A percentile compares a stretch with the other conserved stretches of the same genome.
Evolutionary conservation across 2,329 filamentous ascomycete genomes (phyloP).

Genomic region (Curvularia eragrostidis): DNA sequence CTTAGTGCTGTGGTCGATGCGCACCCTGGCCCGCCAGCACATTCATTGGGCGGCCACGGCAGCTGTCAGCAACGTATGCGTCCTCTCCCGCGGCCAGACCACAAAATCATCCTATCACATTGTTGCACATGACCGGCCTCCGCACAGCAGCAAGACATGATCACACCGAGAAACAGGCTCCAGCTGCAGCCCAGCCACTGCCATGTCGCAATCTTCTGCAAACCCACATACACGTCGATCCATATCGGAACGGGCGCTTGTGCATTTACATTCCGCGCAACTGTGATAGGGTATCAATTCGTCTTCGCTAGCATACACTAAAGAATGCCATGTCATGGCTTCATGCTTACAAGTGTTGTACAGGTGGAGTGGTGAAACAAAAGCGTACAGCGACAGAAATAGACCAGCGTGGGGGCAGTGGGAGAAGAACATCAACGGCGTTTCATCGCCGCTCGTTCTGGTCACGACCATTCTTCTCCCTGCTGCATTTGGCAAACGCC

Average conservation of each 20-base stretch:
- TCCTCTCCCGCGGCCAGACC: neutral
- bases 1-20: conserved; percentile 22
- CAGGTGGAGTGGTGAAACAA: conserved; percentile 21
- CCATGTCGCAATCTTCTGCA: neutral
- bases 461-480: conserved; percentile 14
- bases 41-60: conserved; percentile 26
- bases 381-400: neutral
- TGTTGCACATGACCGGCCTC: conserved; percentile 24
- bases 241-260: neutral
- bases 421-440: neutral
- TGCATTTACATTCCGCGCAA: neutral
- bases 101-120: conserved; percentile 13
- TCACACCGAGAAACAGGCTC: neutral
- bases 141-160: conserved; percentile 8
- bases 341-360: conserved; percentile 36
- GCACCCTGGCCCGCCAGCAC: conserved; percentile 8
- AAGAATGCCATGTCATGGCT: conserved; percentile 18
- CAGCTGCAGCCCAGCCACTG: conserved; percentile 1
- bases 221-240: conserved; percentile 1
- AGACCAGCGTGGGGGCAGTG: neutral
- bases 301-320: conserved; percentile 1
- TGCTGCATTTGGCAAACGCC: conserved; percentile 45
- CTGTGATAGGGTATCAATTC: conserved; percentile 6
- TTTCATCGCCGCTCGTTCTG: conserved; percentile 10
- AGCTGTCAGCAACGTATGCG: conserved; percentile 30